A percentile compares a stretch with the other conserved stretches of the same genome.
Conservation (phyloP, 768 basidiomycete genomes). For the Russula sp. region DNA sequence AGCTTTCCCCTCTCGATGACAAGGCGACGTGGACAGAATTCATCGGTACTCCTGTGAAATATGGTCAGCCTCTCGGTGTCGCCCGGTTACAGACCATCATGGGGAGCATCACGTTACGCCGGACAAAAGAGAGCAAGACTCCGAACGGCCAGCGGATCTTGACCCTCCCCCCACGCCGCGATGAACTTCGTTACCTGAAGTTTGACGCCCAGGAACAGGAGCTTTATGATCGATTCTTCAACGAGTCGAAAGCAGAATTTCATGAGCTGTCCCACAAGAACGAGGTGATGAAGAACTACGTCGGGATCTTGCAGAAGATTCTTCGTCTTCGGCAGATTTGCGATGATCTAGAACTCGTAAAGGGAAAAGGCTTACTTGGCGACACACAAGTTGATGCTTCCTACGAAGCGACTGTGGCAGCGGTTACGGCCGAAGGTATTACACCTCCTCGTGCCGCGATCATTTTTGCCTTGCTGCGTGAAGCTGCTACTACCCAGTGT, state of each 20-base stretch:
- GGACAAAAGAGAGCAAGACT: conserved; percentile 88
- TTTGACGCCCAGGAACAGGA: conserved; percentile 78
- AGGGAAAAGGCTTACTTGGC: conserved; percentile 55
- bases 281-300: conserved; percentile 97
- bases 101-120: conserved; percentile 92
- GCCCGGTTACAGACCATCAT: conserved; percentile 95
- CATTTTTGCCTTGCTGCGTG: conserved; percentile 81
- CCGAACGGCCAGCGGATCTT: conserved; percentile 83
- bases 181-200: conserved; percentile 81
- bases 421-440: conserved; percentile 76
- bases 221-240: conserved; percentile 87
- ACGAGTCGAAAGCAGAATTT: conserved; percentile 90
- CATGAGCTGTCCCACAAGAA: conserved; percentile 81
- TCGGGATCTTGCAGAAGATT: conserved; percentile 95
- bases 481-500: conserved; percentile 85
- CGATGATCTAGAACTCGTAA: conserved; percentile 89
- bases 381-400: conserved; percentile 48
- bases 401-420: conserved; percentile 77
- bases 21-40: conserved; percentile 91
- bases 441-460: conserved; percentile 69
- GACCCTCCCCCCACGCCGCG: conserved; percentile 83
- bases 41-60: conserved; percentile 91
- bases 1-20: conserved; percentile 88
- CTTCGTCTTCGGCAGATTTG: conserved; percentile 96
- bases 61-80: conserved; percentile 83